phyloP scores from a whole-genome alignment of 768 basidiomycete genomes.

The Leucocoprinus birnbaumii region DNA sequence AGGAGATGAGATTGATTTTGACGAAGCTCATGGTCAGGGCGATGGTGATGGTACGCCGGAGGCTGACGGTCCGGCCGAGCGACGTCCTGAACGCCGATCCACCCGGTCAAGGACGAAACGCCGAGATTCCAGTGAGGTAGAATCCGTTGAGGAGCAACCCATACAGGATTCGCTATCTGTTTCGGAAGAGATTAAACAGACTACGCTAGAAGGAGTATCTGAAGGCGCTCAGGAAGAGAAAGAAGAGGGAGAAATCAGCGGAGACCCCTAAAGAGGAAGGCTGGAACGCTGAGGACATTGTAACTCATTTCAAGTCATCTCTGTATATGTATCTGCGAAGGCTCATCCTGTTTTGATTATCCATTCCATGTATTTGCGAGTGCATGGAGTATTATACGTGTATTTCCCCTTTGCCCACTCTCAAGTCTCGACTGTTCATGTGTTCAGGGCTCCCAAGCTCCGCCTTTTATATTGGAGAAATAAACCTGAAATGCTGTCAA shows the following conservation, averaged over 20 bases:
- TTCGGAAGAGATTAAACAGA: conserved; percentile 3
- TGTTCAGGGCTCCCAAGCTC: too few relatives aligned
- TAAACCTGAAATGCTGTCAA: too few relatives aligned
- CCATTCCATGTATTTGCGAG: too few relatives aligned
- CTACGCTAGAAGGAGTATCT: background rate
- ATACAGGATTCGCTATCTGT: background rate
- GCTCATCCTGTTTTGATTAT: too few relatives aligned
- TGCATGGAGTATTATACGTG: too few relatives aligned
- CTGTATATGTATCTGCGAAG: too few relatives aligned
- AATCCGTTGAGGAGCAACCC: conserved; percentile 3
- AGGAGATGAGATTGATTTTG: conserved; percentile 5
- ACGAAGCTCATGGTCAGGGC: background rate
- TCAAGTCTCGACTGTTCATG: too few relatives aligned
- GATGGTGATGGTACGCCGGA: conserved; percentile 6
- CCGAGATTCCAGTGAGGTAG: conserved; percentile 5
- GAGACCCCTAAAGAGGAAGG: background rate
- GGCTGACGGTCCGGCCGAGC: conserved; percentile 7
- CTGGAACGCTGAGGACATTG: background rate
- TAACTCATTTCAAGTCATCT: background rate
- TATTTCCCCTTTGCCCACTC: too few relatives aligned
- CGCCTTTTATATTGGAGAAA: too few relatives aligned
- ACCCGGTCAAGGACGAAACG: conserved; percentile 5
- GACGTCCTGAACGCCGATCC: conserved; percentile 8
- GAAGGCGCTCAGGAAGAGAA: background rate
- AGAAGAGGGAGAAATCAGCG: conserved; percentile 4